phyloP scores from a whole-genome alignment of 2,329 filamentous ascomycete species.

The Colletotrichum siamense region DNA sequence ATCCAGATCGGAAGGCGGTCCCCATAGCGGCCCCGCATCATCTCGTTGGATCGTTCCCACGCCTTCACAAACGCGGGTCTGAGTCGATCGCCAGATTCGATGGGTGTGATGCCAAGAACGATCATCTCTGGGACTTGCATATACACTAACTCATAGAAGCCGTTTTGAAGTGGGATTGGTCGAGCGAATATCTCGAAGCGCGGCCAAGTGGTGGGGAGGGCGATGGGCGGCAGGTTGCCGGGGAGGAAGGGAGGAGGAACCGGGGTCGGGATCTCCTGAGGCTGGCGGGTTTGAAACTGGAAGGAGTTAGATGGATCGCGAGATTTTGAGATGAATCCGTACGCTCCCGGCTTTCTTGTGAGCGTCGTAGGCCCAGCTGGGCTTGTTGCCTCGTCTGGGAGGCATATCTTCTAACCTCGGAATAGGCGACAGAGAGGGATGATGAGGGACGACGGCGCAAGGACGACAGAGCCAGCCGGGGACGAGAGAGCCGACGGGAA shows the following conservation, averaged over 20 bases:
- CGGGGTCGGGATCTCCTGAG: background rate
- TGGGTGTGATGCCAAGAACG: background rate
- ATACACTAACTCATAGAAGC: background rate
- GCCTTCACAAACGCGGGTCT: background rate
- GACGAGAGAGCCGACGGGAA: no score
- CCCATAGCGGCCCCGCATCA: background rate
- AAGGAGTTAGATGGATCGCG: background rate
- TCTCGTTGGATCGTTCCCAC: background rate
- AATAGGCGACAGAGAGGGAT: background rate
- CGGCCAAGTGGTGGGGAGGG: background rate
- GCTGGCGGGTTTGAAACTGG: background rate
- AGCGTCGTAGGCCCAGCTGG: background rate
- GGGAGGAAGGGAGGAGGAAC: background rate
- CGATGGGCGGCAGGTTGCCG: background rate
- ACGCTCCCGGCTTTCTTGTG: background rate
- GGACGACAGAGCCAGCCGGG: no score
- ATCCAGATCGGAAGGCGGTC: background rate
- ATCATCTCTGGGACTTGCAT: background rate
- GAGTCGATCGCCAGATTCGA: background rate
- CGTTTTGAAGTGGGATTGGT: background rate
- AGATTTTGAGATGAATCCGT: fast-evolving
- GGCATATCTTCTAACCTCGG: background rate
- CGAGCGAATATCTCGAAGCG: background rate
- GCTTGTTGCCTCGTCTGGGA: background rate
- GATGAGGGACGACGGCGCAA: no score